These are phyloP conservation scores for Fusarium setosum DNA, from an alignment of 2,329 filamentous ascomycete genomes.

Conservation along the genomic window DNA sequence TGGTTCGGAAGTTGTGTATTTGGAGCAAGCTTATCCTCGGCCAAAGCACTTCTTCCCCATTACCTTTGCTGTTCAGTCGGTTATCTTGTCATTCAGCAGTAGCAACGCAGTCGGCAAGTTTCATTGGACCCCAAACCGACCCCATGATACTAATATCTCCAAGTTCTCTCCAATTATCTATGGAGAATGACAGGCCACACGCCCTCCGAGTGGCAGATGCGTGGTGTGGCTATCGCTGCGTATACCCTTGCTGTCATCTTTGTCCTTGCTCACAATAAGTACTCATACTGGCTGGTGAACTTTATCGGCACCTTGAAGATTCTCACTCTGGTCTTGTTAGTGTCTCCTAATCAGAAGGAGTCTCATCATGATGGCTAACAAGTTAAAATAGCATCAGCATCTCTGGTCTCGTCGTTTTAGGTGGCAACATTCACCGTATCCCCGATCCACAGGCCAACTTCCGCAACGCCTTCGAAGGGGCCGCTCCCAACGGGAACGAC, in stretches of 20 bases:
- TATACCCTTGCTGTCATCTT: conserved; percentile 70
- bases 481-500: conserved; percentile 50
- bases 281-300: conserved; percentile 67
- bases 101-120: conserved; percentile 65
- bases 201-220: conserved; percentile 70
- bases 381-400: conserved; percentile 60
- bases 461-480: conserved; percentile 49
- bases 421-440: conserved; percentile 46
- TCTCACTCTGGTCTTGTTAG: conserved; percentile 66
- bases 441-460: conserved; percentile 51
- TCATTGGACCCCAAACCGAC: conserved; percentile 41
- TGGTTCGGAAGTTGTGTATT: conserved; percentile 74
- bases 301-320: conserved; percentile 69
- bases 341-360: accelerated
- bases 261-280: conserved; percentile 67
- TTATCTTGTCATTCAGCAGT: conserved; percentile 73
- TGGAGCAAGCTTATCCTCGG: conserved; percentile 74
- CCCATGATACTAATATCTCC: conserved; percentile 39
- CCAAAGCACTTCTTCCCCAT: conserved; percentile 74
- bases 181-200: conserved; percentile 64
- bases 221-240: conserved; percentile 73
- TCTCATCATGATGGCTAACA: conserved; percentile 43
- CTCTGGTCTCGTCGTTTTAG: conserved; percentile 70
- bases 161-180: conserved; percentile 71
- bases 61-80: conserved; percentile 71